Percentiles rank a stretch among this genome's conserved stretches.
Evolutionary conservation across 805 yeast genomes (phyloP).

Genomic region (Starmerella etchellsii): DNA sequence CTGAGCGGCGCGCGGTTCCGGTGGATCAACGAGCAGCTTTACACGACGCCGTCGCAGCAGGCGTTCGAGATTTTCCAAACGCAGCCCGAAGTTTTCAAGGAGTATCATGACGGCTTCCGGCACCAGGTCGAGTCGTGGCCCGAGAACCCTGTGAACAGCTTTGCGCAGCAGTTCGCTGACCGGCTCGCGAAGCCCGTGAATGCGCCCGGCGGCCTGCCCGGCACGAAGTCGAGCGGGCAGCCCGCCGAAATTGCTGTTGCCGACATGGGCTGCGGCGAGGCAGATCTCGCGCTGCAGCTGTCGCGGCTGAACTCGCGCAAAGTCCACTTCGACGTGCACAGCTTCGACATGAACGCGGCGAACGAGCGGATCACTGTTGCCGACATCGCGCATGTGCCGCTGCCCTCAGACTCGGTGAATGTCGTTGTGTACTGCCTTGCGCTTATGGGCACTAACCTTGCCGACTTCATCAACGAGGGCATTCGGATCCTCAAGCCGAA

Average conservation of each 20-base stretch:
- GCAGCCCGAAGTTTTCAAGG: conserved; percentile 83
- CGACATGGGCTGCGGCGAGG: conserved; percentile 99
- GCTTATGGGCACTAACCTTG: conserved; percentile 91
- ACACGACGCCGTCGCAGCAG: conserved; percentile 65
- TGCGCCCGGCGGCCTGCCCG: conserved; percentile 93
- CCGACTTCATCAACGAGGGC: conserved; percentile 86
- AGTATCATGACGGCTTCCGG: conserved; percentile 89
- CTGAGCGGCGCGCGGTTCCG: conserved; percentile 89
- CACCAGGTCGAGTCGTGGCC: conserved; percentile 97
- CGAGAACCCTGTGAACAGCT: conserved; percentile 91
- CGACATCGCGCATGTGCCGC: conserved; percentile 82
- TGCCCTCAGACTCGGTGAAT: conserved; percentile 64
- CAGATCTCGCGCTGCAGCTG: conserved; percentile 53
- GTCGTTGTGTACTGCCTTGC: conserved; percentile 90
- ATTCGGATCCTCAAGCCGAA: conserved; percentile 72
- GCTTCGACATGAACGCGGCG: conserved; percentile 83
- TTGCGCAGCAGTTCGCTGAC: conserved; percentile 53
- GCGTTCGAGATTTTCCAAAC: conserved; percentile 61
- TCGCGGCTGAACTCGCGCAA: conserved; percentile 21
- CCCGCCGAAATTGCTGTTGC: conserved; percentile 62
- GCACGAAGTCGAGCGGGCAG: conserved; percentile 24
- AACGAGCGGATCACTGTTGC: conserved; percentile 92
- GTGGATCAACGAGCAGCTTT: conserved; percentile 97
- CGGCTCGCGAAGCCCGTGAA: conserved; percentile 48
- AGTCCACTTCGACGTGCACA: conserved; percentile 48